Evolutionary conservation across 345 rosid genomes (phyloP).

Genomic region (Arabis hirsuta): DNA sequence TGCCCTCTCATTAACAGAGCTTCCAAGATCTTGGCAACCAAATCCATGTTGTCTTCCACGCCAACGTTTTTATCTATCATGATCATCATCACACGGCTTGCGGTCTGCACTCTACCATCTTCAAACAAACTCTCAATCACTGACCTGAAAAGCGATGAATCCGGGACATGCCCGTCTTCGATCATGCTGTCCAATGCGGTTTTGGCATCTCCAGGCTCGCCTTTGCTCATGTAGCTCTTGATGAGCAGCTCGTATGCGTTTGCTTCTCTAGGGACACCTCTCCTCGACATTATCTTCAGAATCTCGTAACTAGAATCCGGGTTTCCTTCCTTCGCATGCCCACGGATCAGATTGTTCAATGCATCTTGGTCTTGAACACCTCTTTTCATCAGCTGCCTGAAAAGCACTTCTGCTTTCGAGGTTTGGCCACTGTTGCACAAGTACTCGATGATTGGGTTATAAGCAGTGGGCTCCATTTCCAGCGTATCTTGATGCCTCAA

Average conservation of each 20-base stretch:
- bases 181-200: slow-evolving; percentile 84
- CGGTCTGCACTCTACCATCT: slow-evolving; percentile 88
- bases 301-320: slow-evolving; percentile 83
- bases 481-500: slow-evolving; percentile 71
- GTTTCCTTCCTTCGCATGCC: slow-evolving; percentile 85
- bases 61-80: slow-evolving; percentile 88
- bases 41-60: slow-evolving; percentile 75
- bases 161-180: slow-evolving; percentile 77
- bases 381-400: slow-evolving; percentile 86
- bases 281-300: slow-evolving; percentile 79
- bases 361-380: slow-evolving; percentile 75
- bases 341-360: slow-evolving; percentile 70
- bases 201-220: slow-evolving; percentile 92
- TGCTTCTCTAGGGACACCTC: slow-evolving; percentile 71
- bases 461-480: slow-evolving; percentile 68
- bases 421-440: slow-evolving; percentile 76
- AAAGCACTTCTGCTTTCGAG: slow-evolving; percentile 76
- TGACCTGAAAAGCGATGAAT: slow-evolving; percentile 70
- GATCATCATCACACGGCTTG: slow-evolving; percentile 86
- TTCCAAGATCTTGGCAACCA: slow-evolving; percentile 77
- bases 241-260: slow-evolving; percentile 74
- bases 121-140: slow-evolving; percentile 86
- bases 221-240: slow-evolving; percentile 88
- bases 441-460: slow-evolving; percentile 68
- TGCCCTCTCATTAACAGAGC: slow-evolving; percentile 90